These are phyloP conservation scores for Kazachstania kunashirensis DNA, from an alignment of 805 yeast species.

Conservation along the genomic window DNA sequence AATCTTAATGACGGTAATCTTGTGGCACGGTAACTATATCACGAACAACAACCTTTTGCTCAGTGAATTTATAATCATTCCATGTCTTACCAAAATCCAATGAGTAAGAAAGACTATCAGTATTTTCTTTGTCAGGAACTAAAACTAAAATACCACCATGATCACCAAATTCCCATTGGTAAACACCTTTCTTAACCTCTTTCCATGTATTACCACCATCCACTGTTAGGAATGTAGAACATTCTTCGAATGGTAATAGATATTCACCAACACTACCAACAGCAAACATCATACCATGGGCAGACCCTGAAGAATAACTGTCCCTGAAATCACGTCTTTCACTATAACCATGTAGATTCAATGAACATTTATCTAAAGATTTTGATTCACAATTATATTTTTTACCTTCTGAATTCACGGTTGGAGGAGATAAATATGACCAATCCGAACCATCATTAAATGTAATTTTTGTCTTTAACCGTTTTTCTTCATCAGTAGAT, in stretches of 20 bases:
- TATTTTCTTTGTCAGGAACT: constrained; percentile 47
- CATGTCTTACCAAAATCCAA: constrained; percentile 74
- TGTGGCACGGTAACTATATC: constrained; percentile 88
- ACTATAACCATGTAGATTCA: constrained; percentile 83
- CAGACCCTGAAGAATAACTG: constrained; percentile 79
- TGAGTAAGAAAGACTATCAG: constrained; percentile 56
- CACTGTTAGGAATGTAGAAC: constrained; percentile 66
- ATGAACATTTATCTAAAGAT: constrained; percentile 53
- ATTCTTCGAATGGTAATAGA: constrained; percentile 40
- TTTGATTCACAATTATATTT: constrained; percentile 43
- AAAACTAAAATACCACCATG: constrained; percentile 79
- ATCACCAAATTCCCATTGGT: constrained; percentile 95
- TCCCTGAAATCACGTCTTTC: constrained; percentile 79
- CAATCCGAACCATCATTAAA: constrained; percentile 90
- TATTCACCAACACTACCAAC: constrained; percentile 81
- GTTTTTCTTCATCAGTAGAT: constrained; percentile 39
- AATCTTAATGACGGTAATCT: constrained; percentile 81
- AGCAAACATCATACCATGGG: constrained; percentile 81
- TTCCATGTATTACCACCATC: constrained; percentile 91
- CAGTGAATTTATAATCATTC: constrained; percentile 55
- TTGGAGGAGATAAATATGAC: constrained; percentile 63
- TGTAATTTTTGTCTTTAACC: constrained; percentile 62
- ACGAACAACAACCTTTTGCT: constrained; percentile 42
- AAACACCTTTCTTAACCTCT: constrained; percentile 61
- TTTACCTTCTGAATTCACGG: constrained; percentile 49